phyloP scores from a whole-genome alignment of 1,284 basidiomycete genomes.

The Tausonia pullulans region DNA sequence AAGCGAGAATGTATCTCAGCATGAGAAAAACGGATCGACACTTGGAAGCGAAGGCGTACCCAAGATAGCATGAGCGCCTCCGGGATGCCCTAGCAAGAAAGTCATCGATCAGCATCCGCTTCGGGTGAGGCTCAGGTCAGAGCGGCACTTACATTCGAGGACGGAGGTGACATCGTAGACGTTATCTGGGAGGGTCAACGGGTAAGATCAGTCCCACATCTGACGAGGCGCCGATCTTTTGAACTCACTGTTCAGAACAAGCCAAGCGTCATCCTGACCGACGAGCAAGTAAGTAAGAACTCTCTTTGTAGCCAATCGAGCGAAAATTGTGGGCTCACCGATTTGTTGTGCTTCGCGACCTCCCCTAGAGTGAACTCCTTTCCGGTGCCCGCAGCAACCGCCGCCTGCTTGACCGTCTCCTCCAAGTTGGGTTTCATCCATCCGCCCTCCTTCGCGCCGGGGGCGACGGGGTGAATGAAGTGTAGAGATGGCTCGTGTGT shows the following conservation, averaged over 20 bases:
- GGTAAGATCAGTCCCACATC: too few species aligned
- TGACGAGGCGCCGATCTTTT: too few species aligned
- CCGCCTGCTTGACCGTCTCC: constrained; percentile 14
- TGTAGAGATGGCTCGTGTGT: constrained; percentile 9
- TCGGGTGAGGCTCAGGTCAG: too few species aligned
- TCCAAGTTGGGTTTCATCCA: constrained; percentile 19
- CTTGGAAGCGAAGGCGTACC: too few species aligned
- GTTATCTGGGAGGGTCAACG: neutral
- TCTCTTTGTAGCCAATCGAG: too few species aligned
- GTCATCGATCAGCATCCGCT: too few species aligned
- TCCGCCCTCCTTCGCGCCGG: constrained; percentile 16
- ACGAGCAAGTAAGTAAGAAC: neutral
- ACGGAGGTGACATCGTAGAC: constrained; percentile 20
- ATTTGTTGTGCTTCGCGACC: constrained; percentile 17
- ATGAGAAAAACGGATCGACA: too few species aligned
- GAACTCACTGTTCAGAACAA: constrained; percentile 14
- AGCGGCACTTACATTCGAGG: neutral
- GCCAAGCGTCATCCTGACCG: constrained; percentile 16
- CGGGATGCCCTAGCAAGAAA: constrained; percentile 16
- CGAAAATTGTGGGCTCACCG: neutral
- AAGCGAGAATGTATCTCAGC: neutral
- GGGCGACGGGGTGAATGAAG: constrained; percentile 18
- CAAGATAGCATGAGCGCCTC: constrained; percentile 18
- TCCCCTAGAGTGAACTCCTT: constrained; percentile 18
- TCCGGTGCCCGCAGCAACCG: constrained; percentile 3